These are phyloP conservation scores for Didymella exigua DNA, from an alignment of 2,329 filamentous ascomycete species.

Conservation along the genomic window DNA sequence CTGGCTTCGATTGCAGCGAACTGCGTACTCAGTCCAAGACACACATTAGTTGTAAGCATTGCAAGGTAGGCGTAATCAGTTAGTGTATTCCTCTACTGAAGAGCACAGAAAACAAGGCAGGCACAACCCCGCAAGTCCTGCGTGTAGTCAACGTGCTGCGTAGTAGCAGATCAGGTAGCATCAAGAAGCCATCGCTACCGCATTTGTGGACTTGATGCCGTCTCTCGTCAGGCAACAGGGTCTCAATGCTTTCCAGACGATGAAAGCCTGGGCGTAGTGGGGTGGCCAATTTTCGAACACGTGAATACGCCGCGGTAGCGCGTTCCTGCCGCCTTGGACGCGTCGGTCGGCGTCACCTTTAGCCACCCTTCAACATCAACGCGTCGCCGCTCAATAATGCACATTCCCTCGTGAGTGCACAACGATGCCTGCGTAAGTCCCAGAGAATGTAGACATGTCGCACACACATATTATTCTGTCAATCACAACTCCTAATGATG, in stretches of 20 bases:
- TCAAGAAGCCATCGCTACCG: background rate
- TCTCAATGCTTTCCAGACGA: background rate
- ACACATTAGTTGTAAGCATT: too few species aligned
- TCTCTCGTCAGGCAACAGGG: background rate
- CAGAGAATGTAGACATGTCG: background rate
- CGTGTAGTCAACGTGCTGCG: background rate
- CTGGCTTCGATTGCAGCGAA: too few species aligned
- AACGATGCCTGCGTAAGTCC: constrained; percentile 47
- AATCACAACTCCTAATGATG: constrained; percentile 20
- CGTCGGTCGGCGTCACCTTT: constrained; percentile 30
- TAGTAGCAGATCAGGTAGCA: background rate
- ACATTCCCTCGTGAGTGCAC: constrained; percentile 23
- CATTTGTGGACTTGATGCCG: background rate
- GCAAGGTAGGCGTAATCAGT: too few species aligned
- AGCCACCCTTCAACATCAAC: constrained; percentile 35
- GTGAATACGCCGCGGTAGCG: constrained; percentile 18
- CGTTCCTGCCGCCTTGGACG: constrained; percentile 33
- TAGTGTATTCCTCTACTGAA: too few species aligned
- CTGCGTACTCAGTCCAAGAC: too few species aligned
- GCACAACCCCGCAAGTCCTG: background rate
- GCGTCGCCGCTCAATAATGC: constrained; percentile 37
- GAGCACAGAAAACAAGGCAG: background rate
- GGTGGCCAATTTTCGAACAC: constrained; percentile 3
- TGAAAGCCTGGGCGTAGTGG: constrained; percentile 9
- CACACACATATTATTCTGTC: background rate